These are phyloP conservation scores for Thermomyces lanuginosus DNA, from an alignment of 2,329 filamentous ascomycete genomes.

Conservation along the genomic window DNA sequence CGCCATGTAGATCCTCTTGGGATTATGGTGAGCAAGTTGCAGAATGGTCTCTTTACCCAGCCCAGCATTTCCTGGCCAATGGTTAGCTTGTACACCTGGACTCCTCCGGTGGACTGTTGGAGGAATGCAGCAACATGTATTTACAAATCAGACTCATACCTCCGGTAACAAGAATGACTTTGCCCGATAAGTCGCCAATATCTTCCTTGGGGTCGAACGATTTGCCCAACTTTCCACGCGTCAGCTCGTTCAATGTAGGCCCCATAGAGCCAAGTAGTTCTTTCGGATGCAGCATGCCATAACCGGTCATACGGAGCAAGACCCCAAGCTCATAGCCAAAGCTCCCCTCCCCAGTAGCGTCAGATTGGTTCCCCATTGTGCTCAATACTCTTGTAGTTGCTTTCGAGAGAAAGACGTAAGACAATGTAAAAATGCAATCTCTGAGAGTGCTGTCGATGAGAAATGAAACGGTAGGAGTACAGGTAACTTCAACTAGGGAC, in stretches of 20 bases:
- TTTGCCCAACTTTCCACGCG: constrained; percentile 16
- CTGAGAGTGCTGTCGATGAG: too few relatives aligned
- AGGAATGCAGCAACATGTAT: neutral
- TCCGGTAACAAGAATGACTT: constrained; percentile 37
- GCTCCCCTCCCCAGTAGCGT: too few relatives aligned
- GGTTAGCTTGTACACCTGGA: neutral
- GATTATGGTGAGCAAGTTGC: constrained; percentile 35
- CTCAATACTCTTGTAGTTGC: too few relatives aligned
- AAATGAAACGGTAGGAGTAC: too few relatives aligned
- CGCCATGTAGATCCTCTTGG: constrained; percentile 39
- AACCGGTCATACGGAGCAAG: constrained; percentile 8
- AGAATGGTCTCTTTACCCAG: constrained; percentile 32
- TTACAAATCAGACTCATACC: constrained; percentile 16
- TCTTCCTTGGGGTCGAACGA: constrained; percentile 30
- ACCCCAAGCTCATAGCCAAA: constrained; percentile 4
- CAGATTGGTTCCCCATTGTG: too few relatives aligned
- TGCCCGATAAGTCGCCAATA: constrained; percentile 31
- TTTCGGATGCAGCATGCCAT: constrained; percentile 14
- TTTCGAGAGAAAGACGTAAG: too few relatives aligned
- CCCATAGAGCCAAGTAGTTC: constrained; percentile 17
- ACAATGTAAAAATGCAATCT: too few relatives aligned
- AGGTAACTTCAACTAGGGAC: too few relatives aligned
- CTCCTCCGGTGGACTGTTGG: neutral
- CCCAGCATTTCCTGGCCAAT: constrained; percentile 27
- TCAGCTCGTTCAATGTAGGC: constrained; percentile 21